Evolutionary conservation across 495 filamentous ascomycete species (phyloP), one percentile per base, ranked within the genome.

Genomic region (Hypoxylon intermedium): DNA sequence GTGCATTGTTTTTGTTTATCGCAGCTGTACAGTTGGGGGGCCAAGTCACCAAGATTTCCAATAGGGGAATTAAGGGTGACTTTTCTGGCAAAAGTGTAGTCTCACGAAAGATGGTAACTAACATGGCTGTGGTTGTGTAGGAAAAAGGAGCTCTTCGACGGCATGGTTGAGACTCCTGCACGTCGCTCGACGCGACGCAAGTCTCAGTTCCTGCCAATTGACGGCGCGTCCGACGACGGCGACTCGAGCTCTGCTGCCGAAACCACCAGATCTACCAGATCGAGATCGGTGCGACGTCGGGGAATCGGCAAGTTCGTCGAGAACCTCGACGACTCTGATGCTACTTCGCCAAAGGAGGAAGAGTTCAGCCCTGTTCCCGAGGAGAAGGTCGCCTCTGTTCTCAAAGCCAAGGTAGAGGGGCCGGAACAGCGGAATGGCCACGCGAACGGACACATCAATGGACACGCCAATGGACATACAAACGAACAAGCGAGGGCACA

Each of bases 141-240:
- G 53, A 81, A 81, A 57, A 79, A 79, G 67, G 79, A 81, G 52
- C 72, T 77, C 33, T 81, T 79, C 51, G 74, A 79, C n/a, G 79
- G 79, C 49, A 79, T 81, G 79, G 57, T 81, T 23, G 77, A 77
- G 61, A 81, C 77, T 2, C 79, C 79, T 21, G 61, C 43, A 13
- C 69, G 72, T 1, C 71, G 67, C 42, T 59, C 68, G 16, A 66
- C 71, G 18, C 75, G 77, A 60, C 76, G 77, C 56, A 79, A 73
- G 58, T 72, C 75, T 12, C 76, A 70, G 15, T 67, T 75, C 58
- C 68, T 73, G 12, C 54, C 62, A 3, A 53, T 71, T 30, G 55
- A 71, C 36, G 70, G 65, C 45, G 49, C 67, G 46, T 75, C 73
- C 43, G 78, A 79, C 31, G 77, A 81, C 56, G 72, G 67, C 47